Base-by-base conservation (phyloP, 768 basidiomycete species). In the Lactifluus hygrophoroides region DNA sequence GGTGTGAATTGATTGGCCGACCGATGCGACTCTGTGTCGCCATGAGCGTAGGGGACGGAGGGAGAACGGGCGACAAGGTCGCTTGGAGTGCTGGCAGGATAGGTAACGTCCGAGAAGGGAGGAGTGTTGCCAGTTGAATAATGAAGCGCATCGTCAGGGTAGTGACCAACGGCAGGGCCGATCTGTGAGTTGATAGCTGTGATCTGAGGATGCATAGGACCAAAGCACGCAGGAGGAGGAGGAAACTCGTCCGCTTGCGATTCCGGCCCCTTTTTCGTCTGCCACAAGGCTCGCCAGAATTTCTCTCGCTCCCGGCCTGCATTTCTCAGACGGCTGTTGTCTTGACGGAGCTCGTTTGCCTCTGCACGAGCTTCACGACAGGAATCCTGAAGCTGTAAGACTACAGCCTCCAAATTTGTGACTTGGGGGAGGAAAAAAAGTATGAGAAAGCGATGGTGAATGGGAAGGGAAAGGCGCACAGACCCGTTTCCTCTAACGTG, bases 361-460 rank as follows among this genome's bases (percentile, higher is more conserved):
- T 90, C 85, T 50, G 75, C 72, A 54, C 81, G 80, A 48, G 84
- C 75, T 62, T 87, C 84, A 61, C 85, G 78, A 69, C 84, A 86
- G 10, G 88, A 86, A 56, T 90, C 89, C 67, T 93, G 90, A 37
- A 93, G 79, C 63, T 88, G 85, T 25, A 90, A 71, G 55, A 93
- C 88, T 51, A 91, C 88, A n/a, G 81, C 81, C 70, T 92, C 90
- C 53, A 92, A 76, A 66, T 83, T 90, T 23, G 86, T 90, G 64
- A 92, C 89, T 86, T 44, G 49, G n/a, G 50, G 57, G 23, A 25
- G 23, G 51, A 44, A 16, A 34, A 47, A 49, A 21, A 43, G 58
- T 45, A 62, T 63, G 51, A 63, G 64, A 48, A 55, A 32, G 55
- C n/a, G 52, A 34, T 35, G 48, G 51, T 32, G n/a, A 44, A 54